A percentile compares a stretch with the other conserved stretches of the same genome.
Conservation (phyloP, 768 basidiomycete genomes). For the Kwoniella mangroviensis region DNA sequence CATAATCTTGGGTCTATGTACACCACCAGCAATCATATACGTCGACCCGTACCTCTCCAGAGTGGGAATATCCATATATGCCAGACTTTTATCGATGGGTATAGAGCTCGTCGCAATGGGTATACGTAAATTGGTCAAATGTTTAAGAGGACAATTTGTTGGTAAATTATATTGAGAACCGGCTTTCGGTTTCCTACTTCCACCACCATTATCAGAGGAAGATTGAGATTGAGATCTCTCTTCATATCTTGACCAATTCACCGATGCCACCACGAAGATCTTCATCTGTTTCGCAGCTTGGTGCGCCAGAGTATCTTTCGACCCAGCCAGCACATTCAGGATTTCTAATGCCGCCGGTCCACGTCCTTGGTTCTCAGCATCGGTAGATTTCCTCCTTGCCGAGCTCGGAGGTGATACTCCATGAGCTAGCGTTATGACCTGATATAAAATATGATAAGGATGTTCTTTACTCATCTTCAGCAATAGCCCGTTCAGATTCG, state of each 20-base stretch:
- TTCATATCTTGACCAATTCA: slow-evolving; percentile 40
- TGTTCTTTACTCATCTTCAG: slow-evolving; percentile 81
- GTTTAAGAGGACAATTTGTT: slow-evolving; percentile 57
- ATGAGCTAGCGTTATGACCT: slow-evolving; percentile 72
- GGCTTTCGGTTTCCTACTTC: slow-evolving; percentile 17
- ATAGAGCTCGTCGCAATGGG: slow-evolving; percentile 80
- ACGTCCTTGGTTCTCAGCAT: slow-evolving; percentile 61
- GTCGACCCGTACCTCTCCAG: slow-evolving; percentile 67
- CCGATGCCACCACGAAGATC: slow-evolving; percentile 39
- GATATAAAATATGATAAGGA: slow-evolving; percentile 91
- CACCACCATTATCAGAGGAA: neutral
- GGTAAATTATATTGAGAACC: slow-evolving; percentile 24
- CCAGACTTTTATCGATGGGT: slow-evolving; percentile 70
- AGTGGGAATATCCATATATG: slow-evolving; percentile 73
- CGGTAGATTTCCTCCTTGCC: slow-evolving; percentile 21
- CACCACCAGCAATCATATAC: slow-evolving; percentile 74
- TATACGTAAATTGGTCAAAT: slow-evolving; percentile 66
- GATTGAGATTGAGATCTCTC: slow-evolving; percentile 18
- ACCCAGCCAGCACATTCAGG: slow-evolving; percentile 63
- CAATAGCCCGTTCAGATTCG: slow-evolving; percentile 68
- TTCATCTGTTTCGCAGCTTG: slow-evolving; percentile 43
- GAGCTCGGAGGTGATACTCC: slow-evolving; percentile 23
- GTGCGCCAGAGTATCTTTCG: slow-evolving; percentile 6
- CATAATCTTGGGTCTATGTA: slow-evolving; percentile 80
- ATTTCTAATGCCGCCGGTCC: slow-evolving; percentile 66